Conservation (phyloP, 805 yeast species). For the Hanseniaspora guilliermondii region DNA sequence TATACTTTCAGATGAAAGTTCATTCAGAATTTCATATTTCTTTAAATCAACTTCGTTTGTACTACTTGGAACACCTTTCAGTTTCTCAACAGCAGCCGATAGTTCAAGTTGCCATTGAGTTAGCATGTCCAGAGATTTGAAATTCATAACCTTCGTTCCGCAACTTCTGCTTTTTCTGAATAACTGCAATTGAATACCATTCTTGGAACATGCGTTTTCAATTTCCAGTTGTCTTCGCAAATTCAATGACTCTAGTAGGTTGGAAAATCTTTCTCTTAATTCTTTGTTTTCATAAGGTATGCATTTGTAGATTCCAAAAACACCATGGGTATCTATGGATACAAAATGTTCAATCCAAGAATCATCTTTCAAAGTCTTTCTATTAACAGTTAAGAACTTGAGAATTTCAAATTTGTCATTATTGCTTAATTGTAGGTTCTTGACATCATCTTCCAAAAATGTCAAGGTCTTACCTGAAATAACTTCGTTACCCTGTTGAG, state of each 20-base stretch:
- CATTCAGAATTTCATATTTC: background rate
- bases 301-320: constrained; percentile 49
- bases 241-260: constrained; percentile 55
- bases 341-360: constrained; percentile 7
- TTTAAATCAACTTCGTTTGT: background rate
- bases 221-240: constrained; percentile 61
- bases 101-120: constrained; percentile 76
- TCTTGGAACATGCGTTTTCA: constrained; percentile 32
- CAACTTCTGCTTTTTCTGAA: background rate
- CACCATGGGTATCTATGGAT: constrained; percentile 20
- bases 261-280: constrained; percentile 46
- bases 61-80: constrained; percentile 29
- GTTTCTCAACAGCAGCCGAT: constrained; percentile 58
- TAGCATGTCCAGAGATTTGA: constrained; percentile 35
- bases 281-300: constrained; percentile 34
- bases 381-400: background rate
- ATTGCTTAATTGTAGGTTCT: background rate
- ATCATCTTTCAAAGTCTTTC: background rate
- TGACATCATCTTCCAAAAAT: background rate
- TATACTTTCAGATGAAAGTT: background rate
- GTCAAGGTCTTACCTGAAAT: background rate
- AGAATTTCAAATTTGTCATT: constrained; percentile 1
- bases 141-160: background rate
- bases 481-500: background rate
- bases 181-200: background rate